A percentile compares a stretch with the other conserved stretches of the same genome.
Conservation (phyloP, 164 flowering plant genomes). For the Vitis rotundifolia region DNA sequence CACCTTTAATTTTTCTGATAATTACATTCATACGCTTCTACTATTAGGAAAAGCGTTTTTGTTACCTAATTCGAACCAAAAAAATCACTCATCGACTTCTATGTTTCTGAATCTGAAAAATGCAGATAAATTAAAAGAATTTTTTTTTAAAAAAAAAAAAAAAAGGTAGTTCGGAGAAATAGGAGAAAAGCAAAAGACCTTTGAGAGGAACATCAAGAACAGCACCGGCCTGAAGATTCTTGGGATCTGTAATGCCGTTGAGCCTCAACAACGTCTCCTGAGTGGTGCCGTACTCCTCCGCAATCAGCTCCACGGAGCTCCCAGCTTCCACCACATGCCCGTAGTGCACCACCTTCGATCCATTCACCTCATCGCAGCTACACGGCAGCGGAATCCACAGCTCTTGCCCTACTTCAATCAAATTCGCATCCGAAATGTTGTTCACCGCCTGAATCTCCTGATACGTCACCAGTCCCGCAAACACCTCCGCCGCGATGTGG, state of each 20-base stretch:
- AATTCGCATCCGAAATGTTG: conserved; percentile 25
- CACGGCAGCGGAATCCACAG: conserved; percentile 80
- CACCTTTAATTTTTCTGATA: no score
- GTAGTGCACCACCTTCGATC: conserved; percentile 54
- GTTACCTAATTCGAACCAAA: no score
- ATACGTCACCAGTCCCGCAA: conserved; percentile 39
- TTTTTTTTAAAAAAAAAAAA: background rate
- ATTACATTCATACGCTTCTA: no score
- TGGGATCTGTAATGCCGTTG: conserved; percentile 40
- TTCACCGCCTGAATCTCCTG: conserved; percentile 49
- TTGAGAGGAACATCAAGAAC: conserved; percentile 70
- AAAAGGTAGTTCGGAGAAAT: background rate
- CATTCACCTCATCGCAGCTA: conserved; percentile 71
- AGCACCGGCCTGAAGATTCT: conserved; percentile 43
- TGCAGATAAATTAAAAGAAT: background rate
- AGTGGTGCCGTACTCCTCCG: conserved; percentile 43
- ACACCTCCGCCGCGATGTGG: conserved; percentile 52
- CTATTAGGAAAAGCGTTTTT: no score
- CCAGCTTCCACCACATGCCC: conserved; percentile 52
- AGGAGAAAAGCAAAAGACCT: conserved; percentile 34
- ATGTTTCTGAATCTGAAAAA: background rate
- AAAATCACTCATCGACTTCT: no score
- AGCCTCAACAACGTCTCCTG: conserved; percentile 33
- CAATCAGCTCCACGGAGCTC: conserved; percentile 51
- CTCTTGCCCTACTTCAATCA: conserved; percentile 29